Base-by-base conservation (phyloP, 768 basidiomycete species). In the Suillus placidus region DNA sequence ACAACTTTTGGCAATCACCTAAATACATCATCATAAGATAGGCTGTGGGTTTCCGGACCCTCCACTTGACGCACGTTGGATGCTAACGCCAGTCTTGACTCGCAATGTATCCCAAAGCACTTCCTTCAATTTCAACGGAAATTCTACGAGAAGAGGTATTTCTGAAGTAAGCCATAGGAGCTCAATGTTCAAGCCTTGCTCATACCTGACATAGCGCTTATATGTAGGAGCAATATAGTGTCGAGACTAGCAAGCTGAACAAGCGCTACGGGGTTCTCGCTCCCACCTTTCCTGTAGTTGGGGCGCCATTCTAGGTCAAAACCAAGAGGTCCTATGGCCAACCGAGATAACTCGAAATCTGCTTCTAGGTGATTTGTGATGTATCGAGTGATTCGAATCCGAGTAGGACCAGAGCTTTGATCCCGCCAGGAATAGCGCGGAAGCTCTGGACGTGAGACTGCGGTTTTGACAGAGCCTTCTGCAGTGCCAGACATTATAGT, bases 301-400 rank as follows among this genome's bases (percentile, higher is more conserved):
- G 93, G 93, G 66, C 83, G 86, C 92, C 93, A 94, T 76, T 94
- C 93, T 43, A 92, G 80, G 72, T 94, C 93, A 68, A 94, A 87
- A 34, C 93, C 93, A 60, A 85, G 49, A 16, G 72, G 73, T 4
- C 76, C 77, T 32, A 49, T 64, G 8, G 71, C 69, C n/a, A 77
- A 57, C 7, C 23, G 4, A 43, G 69, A 63, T 35, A 77, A 71
- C 16, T 51, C 56, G 18, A 30, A 30, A 26, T 77, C 64, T 49
- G 78, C 78, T 4, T 62, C 62, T 38, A 52, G 30, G 65, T 85
- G 78, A 32, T 80, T 71, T 20, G 78, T 79, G 35, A 69, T 52
- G 64, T 81, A 79, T 32, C 68, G 26, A 26, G 2, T 26, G 26
- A 26, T 26, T 26, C 26, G 67, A 13, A 84, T 51, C 0, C 66